Conservation (phyloP, 164 flowering plant species). For the Vitis labrusca region DNA sequence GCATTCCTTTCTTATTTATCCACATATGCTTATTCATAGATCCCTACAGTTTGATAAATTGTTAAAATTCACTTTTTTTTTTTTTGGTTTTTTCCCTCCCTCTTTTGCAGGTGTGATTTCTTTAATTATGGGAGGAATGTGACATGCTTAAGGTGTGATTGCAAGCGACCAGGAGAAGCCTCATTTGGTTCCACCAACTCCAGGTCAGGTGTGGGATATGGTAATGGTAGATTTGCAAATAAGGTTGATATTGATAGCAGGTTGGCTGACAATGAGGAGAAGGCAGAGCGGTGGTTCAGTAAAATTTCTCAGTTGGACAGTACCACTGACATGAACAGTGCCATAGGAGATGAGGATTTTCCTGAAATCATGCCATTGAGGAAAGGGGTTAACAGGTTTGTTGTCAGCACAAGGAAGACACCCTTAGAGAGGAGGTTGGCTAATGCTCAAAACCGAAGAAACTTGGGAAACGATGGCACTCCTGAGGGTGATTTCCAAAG, state of each 20-base stretch:
- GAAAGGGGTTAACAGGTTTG: constrained; percentile 73
- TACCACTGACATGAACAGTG: constrained; percentile 42
- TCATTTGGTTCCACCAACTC: constrained; percentile 16
- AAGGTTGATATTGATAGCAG: constrained; percentile 36
- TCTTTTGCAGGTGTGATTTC: constrained; percentile 74
- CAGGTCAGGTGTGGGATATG: constrained; percentile 20
- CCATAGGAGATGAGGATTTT: constrained; percentile 57
- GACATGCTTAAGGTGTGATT: constrained; percentile 88
- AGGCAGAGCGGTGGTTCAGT: constrained; percentile 63
- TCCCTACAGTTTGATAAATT: too few species aligned
- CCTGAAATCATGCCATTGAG: constrained; percentile 78
- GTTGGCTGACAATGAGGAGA: constrained; percentile 58
- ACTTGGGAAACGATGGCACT: constrained; percentile 33
- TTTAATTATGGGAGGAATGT: constrained; percentile 73
- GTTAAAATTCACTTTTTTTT: too few species aligned
- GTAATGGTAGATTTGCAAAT: constrained; percentile 24
- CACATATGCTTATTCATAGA: not conserved
- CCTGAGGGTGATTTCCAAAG: constrained; percentile 20
- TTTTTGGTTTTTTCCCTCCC: not conserved
- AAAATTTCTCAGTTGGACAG: constrained; percentile 62
- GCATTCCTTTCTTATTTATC: constrained; percentile 16
- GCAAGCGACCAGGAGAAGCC: constrained; percentile 62
- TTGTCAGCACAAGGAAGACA: constrained; percentile 71
- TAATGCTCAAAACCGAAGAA: constrained; percentile 38
- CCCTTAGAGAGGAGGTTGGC: constrained; percentile 68